Conservation (phyloP, 2,329 filamentous ascomycete genomes). For the Fusarium buxicola region DNA sequence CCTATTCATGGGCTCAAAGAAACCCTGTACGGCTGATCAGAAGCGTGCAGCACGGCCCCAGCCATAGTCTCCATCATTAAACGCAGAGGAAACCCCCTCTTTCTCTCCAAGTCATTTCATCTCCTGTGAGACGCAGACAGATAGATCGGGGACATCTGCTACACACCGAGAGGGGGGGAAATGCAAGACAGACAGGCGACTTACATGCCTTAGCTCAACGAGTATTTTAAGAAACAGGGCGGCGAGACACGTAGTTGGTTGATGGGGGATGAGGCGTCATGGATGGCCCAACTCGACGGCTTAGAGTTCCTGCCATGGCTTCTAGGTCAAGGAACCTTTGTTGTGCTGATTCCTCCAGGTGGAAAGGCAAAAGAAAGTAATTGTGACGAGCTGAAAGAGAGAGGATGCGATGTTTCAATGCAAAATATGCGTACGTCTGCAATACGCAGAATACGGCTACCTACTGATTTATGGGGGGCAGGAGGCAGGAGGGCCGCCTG, state of each 20-base stretch:
- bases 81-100: neutral
- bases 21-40: slow-evolving; percentile 16
- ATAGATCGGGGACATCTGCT: slow-evolving; percentile 4
- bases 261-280: slow-evolving; percentile 12
- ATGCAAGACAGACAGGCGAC: slow-evolving; percentile 7
- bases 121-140: neutral
- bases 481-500: neutral
- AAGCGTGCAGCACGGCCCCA: slow-evolving; percentile 14
- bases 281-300: slow-evolving; percentile 17
- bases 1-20: neutral
- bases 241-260: slow-evolving; percentile 14
- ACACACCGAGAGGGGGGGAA: neutral
- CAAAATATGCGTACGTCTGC: neutral
- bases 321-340: slow-evolving; percentile 34
- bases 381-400: slow-evolving; percentile 12
- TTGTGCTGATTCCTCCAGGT: slow-evolving; percentile 10
- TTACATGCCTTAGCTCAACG: slow-evolving; percentile 19
- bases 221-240: slow-evolving; percentile 35
- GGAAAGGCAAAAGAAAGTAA: slow-evolving; percentile 11
- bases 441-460: slow-evolving; percentile 1
- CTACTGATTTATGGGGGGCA: neutral
- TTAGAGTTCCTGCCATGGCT: slow-evolving; percentile 35
- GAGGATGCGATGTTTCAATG: neutral
- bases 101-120: neutral
- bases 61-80: slow-evolving; percentile 12